Evolutionary conservation across 140 eudicot genomes (phyloP), one percentile per base, ranked within the genome.

Genomic region (Flaveria floridana): DNA sequence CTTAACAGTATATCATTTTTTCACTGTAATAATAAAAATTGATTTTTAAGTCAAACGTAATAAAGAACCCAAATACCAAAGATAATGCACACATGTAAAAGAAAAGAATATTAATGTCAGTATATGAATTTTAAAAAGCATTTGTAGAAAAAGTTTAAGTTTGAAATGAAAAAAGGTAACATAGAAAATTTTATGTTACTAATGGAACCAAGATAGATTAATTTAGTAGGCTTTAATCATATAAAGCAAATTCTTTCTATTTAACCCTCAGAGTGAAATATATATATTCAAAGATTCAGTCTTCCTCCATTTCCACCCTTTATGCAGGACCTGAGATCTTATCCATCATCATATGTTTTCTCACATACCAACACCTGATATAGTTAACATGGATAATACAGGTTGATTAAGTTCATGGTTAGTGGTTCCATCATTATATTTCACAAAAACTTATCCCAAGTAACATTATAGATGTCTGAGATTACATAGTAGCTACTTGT

Each of bases 241-340:
- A 10, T 21, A 34, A 13, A 59, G 11, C 37, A 44, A 23, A 12
- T 13, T 19, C 30, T 2, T 1, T 10, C 68, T 64, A 15, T 15
- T 18, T 61, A 57, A 57, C 44, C 68, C 19, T 63, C 30, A 26
- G 39, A 30, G 37, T 65, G 7, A 65, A 65, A 16, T 7, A 15
- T 39, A 15, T 65, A 15, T 65, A 7, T 16, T n/a, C 26, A 37
- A 2, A 59, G 16, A 39, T 14, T 62, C 2, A 2, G 14, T 8
- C 50, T 34, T 65, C 26, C 15, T 39, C 51, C 25, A 18, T 34
- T 65, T 37, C 51, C 51, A 37, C 26, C 41, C 19, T 34, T 34
- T 34, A 25, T 2, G 42, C 55, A n/a, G 76, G 34, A 71, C 52
- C 76, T 71, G 65, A 28, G 76, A 71, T 37, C 16, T 71, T 71